These are phyloP conservation scores for Hyphopichia burtonii DNA, from an alignment of 1,139 yeast genomes.

Conservation along the genomic window DNA sequence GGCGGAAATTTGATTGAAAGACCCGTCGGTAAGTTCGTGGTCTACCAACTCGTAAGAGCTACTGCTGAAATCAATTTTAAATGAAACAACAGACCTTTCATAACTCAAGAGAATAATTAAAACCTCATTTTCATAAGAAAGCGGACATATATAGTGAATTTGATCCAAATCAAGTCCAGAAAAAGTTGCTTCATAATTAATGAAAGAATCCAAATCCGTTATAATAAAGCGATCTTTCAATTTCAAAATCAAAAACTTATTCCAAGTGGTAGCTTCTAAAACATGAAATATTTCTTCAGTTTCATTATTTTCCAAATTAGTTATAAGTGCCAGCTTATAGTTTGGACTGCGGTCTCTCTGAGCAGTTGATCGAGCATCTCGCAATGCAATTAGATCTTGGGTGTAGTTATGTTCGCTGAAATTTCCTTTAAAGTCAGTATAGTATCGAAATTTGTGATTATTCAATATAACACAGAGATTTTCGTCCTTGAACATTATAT, in stretches of 20 bases:
- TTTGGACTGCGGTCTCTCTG: slow-evolving; percentile 13
- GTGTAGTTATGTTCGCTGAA: slow-evolving; percentile 50
- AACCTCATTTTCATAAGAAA: slow-evolving; percentile 8
- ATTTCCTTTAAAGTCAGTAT: slow-evolving; percentile 67
- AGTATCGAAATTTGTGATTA: slow-evolving; percentile 58
- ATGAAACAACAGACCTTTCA: slow-evolving; percentile 26
- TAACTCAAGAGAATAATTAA: slow-evolving; percentile 27
- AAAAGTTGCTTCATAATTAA: slow-evolving; percentile 28
- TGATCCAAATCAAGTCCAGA: slow-evolving; percentile 14
- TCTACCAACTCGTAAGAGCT: slow-evolving; percentile 28
- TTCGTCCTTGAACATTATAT: slow-evolving; percentile 59
- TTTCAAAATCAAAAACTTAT: slow-evolving; percentile 30
- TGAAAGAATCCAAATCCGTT: slow-evolving; percentile 22
- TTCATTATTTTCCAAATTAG: slow-evolving; percentile 34
- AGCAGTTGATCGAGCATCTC: slow-evolving; percentile 37
- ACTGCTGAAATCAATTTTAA: slow-evolving; percentile 24
- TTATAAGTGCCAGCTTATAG: slow-evolving; percentile 15
- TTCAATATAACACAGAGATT: slow-evolving; percentile 60
- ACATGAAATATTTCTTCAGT: slow-evolving; percentile 31
- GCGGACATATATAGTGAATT: slow-evolving; percentile 15
- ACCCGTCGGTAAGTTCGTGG: slow-evolving; percentile 53
- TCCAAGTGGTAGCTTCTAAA: slow-evolving; percentile 22
- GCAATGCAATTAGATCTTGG: slow-evolving; percentile 34
- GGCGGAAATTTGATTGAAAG: slow-evolving; percentile 49
- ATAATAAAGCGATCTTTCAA: slow-evolving; percentile 27